A percentile compares a stretch with the other conserved stretches of the same genome.
Conservation (phyloP, 345 rosid genomes). For the Conringia planisiliqua region DNA sequence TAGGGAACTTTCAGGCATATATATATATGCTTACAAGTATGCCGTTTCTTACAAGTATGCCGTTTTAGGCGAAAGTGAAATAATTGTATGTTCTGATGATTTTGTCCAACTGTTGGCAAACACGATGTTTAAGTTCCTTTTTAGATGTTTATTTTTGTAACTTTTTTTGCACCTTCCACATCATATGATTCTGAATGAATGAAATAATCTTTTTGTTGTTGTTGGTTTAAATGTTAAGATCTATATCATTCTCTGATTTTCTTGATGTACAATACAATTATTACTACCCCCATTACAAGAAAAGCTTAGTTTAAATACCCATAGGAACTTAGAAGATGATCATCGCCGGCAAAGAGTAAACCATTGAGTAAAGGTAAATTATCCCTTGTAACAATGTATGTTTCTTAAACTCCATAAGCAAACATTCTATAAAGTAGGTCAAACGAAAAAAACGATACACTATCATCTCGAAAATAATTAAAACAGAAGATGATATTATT, state of each 20-base stretch:
- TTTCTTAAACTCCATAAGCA: not conserved
- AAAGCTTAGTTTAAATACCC: not conserved
- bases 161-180: not conserved
- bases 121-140: not conserved
- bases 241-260: not conserved
- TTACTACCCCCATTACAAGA: not conserved
- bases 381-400: not conserved
- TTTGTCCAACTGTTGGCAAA: slow-evolving; percentile 7
- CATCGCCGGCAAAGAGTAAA: not conserved
- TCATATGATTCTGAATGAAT: slow-evolving; percentile 3
- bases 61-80: slow-evolving; percentile 11
- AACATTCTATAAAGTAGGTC: not conserved
- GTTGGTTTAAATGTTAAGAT: not conserved
- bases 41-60: not conserved
- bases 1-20: not conserved
- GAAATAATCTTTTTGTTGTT: not conserved
- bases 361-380: too few relatives aligned
- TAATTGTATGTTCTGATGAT: not conserved
- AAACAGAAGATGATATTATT: not conserved
- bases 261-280: not conserved
- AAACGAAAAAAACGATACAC: not conserved
- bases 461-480: not conserved
- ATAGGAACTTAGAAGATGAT: not conserved
- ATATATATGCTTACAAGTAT: not conserved
- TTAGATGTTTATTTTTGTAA: slow-evolving; percentile 19